phyloP scores from a whole-genome alignment of 2,329 filamentous ascomycete genomes.

The Trichophyton rubrum region DNA sequence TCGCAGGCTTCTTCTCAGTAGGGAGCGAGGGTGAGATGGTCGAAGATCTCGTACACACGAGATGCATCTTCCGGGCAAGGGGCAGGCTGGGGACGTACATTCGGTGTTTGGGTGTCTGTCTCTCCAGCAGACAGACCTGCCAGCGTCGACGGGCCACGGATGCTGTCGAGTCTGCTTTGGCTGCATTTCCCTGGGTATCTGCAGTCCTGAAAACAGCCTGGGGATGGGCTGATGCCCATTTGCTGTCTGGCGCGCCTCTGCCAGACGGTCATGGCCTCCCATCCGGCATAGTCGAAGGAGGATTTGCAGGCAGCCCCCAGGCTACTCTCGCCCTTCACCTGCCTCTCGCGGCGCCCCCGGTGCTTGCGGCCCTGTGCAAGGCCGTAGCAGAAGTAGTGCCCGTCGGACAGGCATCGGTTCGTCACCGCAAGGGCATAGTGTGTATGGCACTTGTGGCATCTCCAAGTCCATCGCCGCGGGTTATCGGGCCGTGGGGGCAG shows the following conservation, averaged over 20 bases:
- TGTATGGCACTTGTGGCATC: constrained; percentile 1
- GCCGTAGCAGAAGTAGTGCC: constrained; percentile 1
- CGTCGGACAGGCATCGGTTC: constrained; percentile 1
- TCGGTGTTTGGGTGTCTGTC: neutral
- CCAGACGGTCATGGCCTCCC: neutral
- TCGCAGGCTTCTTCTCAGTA: too few relatives aligned
- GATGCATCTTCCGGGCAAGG: neutral
- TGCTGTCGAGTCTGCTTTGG: neutral
- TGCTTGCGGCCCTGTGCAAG: neutral
- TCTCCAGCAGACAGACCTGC: neutral
- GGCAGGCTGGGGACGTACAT: neutral
- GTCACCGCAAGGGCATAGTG: neutral
- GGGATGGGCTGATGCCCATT: neutral
- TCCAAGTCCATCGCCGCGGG: constrained; percentile 1
- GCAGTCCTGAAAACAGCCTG: neutral
- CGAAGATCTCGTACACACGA: neutral
- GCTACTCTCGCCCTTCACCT: neutral
- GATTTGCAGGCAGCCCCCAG: neutral
- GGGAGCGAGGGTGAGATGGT: neutral
- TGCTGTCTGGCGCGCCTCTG: neutral
- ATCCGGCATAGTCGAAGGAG: neutral
- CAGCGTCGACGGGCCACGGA: neutral
- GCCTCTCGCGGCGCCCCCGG: neutral
- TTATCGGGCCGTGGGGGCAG: neutral
- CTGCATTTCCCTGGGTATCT: neutral